Conservation (phyloP, 257 asterid species). For the Rehmannia glutinosa region DNA sequence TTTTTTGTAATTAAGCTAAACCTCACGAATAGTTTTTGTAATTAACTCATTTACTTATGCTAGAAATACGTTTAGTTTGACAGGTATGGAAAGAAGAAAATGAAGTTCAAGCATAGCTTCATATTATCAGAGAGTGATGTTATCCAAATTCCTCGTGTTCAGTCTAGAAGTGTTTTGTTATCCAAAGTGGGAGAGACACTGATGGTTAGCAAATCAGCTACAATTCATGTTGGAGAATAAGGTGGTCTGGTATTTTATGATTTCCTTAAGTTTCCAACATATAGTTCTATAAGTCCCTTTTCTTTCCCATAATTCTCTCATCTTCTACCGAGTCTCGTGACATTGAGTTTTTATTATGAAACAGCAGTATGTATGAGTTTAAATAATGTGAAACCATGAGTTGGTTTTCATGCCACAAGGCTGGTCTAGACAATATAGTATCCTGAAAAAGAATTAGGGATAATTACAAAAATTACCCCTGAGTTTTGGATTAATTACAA, state of each 20-base stretch:
- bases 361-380: neutral
- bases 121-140: neutral
- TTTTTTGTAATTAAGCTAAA: too few species aligned
- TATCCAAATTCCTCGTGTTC: neutral
- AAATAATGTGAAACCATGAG: too few species aligned
- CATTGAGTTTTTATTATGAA: neutral
- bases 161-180: neutral
- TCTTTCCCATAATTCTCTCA: neutral
- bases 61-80: neutral
- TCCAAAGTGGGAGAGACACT: neutral
- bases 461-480: too few species aligned
- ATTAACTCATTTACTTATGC: neutral
- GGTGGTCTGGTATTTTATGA: neutral
- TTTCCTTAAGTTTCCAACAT: too few species aligned
- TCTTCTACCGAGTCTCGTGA: neutral
- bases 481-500: too few species aligned
- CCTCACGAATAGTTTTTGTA: too few species aligned
- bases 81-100: neutral
- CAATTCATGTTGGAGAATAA: neutral
- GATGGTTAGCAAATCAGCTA: neutral
- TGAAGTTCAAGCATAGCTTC: neutral
- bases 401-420: too few species aligned
- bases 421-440: too few species aligned
- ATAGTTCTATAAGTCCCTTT: neutral
- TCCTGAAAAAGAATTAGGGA: too few species aligned